Evolutionary conservation across 139 green algal genomes (phyloP).

Genomic region (Dunaliella primolecta): DNA sequence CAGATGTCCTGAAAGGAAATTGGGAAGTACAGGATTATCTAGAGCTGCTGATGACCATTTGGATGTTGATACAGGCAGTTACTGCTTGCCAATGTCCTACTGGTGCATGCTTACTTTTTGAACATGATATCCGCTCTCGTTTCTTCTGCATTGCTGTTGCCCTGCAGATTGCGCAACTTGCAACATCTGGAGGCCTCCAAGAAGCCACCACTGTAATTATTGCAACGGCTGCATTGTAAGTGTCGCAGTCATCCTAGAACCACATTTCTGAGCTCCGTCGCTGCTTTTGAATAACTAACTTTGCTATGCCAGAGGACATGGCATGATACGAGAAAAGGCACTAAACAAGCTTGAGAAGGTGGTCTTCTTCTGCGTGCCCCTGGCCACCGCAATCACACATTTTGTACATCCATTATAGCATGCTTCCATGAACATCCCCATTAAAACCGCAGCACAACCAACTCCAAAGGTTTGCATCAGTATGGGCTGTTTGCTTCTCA

Average conservation of each 20-base stretch:
- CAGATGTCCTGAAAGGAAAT: no score
- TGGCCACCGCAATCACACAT: no score
- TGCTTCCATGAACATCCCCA: background rate
- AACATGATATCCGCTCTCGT: background rate
- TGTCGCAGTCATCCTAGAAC: background rate
- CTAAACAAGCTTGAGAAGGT: background rate
- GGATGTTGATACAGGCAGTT: no score
- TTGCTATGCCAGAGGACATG: background rate
- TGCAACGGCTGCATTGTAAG: slow-evolving; percentile 73
- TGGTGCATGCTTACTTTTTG: background rate
- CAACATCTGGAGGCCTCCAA: slow-evolving; percentile 65
- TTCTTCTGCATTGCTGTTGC: background rate
- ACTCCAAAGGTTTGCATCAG: background rate
- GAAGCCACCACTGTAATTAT: slow-evolving; percentile 58
- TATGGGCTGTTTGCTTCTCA: background rate
- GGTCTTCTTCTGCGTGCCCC: background rate
- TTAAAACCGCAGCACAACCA: background rate
- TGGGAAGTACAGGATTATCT: no score
- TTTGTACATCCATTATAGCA: background rate
- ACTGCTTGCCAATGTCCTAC: background rate
- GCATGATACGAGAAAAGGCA: background rate
- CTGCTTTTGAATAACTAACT: background rate
- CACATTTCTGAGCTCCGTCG: background rate
- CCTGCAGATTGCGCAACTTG: slow-evolving; percentile 61
- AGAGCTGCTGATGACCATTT: no score